phyloP scores from a whole-genome alignment of 2,329 filamentous ascomycete species.

The Thermothelomyces thermophilus region DNA sequence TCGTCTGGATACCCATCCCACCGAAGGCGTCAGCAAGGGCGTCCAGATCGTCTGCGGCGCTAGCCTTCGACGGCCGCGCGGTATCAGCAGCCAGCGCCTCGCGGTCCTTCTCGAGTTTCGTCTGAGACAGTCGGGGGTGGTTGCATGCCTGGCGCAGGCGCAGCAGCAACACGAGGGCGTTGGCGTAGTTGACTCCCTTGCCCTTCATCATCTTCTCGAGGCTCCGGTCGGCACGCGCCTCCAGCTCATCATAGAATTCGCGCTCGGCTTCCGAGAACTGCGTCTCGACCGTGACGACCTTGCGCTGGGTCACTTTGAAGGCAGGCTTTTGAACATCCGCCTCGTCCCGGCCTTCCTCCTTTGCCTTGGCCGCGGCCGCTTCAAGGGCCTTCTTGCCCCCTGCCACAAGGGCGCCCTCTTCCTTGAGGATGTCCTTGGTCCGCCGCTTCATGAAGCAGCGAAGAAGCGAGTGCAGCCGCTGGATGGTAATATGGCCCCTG shows the following conservation, averaged over 20 bases:
- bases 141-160: slow-evolving; percentile 91
- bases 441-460: slow-evolving; percentile 98
- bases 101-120: slow-evolving; percentile 78
- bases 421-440: slow-evolving; percentile 92
- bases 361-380: slow-evolving; percentile 34
- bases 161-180: slow-evolving; percentile 84
- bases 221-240: slow-evolving; percentile 77
- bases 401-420: slow-evolving; percentile 72
- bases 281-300: slow-evolving; percentile 72
- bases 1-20: slow-evolving; percentile 69
- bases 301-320: slow-evolving; percentile 89
- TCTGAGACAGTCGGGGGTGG: slow-evolving; percentile 80
- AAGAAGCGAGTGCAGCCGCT: slow-evolving; percentile 74
- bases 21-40: slow-evolving; percentile 81
- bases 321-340: slow-evolving; percentile 47
- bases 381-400: slow-evolving; percentile 55
- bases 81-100: slow-evolving; percentile 68
- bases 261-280: slow-evolving; percentile 75
- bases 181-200: slow-evolving; percentile 74
- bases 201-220: slow-evolving; percentile 83
- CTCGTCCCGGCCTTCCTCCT: slow-evolving; percentile 41
- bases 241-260: slow-evolving; percentile 77
- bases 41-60: slow-evolving; percentile 63
- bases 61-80: slow-evolving; percentile 43
- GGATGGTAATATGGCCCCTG: slow-evolving; percentile 81